Evolutionary conservation across 176 grass and related monocot genomes (phyloP).

Genomic region (Hordeum marinum): DNA sequence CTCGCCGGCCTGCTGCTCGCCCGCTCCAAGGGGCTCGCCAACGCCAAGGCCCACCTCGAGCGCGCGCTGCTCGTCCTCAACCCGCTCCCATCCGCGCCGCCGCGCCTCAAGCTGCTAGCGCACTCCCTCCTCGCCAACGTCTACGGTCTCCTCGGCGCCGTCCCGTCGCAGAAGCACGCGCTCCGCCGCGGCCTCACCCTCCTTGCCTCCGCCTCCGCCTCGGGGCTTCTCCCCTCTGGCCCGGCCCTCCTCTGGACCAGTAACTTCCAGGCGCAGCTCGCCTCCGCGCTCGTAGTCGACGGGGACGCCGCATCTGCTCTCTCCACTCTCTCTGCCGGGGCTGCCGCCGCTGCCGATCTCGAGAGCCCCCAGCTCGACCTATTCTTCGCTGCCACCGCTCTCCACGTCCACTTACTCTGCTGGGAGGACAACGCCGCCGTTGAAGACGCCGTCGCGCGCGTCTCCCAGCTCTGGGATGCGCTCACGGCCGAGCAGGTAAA

Average conservation of each 20-base stretch:
- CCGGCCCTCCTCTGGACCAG: slow-evolving; percentile 61
- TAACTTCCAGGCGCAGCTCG: slow-evolving; percentile 91
- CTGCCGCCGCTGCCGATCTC: slow-evolving; percentile 56
- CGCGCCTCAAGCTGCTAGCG: slow-evolving; percentile 73
- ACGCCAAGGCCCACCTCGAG: slow-evolving; percentile 83
- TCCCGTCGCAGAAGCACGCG: slow-evolving; percentile 67
- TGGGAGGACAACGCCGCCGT: slow-evolving; percentile 68
- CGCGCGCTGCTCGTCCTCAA: slow-evolving; percentile 72
- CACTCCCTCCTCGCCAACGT: slow-evolving; percentile 69
- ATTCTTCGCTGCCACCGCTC: slow-evolving; percentile 75
- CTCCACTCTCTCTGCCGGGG: slow-evolving; percentile 40
- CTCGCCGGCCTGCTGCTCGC: slow-evolving; percentile 59
- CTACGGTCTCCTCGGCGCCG: slow-evolving; percentile 60
- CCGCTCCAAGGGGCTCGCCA: slow-evolving; percentile 45
- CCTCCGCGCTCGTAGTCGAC: slow-evolving; percentile 62
- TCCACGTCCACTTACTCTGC: slow-evolving; percentile 80
- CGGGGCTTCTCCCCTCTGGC: slow-evolving; percentile 20
- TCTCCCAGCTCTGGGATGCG: slow-evolving; percentile 54
- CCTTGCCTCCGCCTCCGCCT: slow-evolving; percentile 30
- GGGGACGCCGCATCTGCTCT: slow-evolving; percentile 66
- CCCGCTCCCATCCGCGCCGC: slow-evolving; percentile 56
- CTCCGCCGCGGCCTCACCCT: slow-evolving; percentile 59
- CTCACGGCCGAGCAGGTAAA: slow-evolving; percentile 57
- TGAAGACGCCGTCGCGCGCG: slow-evolving; percentile 36
- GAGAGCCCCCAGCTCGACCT: slow-evolving; percentile 72